Evolutionary conservation across 176 grass and related monocot genomes (phyloP).

Genomic region (Carex littledalei): DNA sequence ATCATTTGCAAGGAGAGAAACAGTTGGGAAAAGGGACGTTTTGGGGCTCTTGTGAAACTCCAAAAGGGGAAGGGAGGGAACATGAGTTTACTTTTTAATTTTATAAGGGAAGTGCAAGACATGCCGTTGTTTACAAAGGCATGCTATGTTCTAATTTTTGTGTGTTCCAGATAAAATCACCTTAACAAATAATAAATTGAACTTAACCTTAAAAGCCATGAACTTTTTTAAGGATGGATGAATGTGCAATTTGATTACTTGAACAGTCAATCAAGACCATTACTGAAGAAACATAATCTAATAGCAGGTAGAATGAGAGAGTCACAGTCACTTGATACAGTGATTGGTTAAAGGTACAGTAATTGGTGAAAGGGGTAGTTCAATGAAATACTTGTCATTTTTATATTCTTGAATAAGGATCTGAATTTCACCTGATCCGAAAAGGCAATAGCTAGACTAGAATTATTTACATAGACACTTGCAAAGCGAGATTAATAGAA

Average conservation of each 20-base stretch:
- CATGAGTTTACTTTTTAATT: neutral
- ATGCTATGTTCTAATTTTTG: neutral
- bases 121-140: neutral
- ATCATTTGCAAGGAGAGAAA: neutral
- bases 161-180: neutral
- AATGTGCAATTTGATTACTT: neutral
- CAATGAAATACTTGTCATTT: no score
- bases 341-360: no score
- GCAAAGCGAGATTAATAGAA: neutral
- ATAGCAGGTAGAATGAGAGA: neutral
- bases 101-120: neutral
- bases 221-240: neutral
- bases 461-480: neutral
- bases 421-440: conserved; percentile 1
- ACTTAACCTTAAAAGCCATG: neutral
- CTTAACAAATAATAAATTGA: neutral
- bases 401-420: neutral
- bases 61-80: neutral
- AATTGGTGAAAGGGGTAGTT: no score
- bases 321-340: neutral
- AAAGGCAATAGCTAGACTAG: neutral
- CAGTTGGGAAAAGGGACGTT: neutral
- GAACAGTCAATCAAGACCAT: neutral
- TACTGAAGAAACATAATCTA: conserved; percentile 3
- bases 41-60: neutral